Conservation (phyloP, 108 stramenopile species). For the Conticribra weissflogii region DNA sequence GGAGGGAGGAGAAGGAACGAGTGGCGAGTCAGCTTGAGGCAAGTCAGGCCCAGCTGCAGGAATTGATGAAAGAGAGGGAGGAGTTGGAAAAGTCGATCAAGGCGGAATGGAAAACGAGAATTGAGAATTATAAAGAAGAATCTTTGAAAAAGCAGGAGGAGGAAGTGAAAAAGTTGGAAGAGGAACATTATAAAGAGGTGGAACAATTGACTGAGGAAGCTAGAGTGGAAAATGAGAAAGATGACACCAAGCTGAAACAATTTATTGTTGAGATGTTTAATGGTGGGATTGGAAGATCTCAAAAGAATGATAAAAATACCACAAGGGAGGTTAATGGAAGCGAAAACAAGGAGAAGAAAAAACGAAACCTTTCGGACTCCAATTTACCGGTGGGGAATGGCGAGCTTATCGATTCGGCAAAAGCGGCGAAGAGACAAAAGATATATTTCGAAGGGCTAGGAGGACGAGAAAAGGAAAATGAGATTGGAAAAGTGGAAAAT, state of each 20-base stretch:
- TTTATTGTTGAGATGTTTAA: not conserved
- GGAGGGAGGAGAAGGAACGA: conserved; percentile 3
- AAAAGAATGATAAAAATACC: not conserved
- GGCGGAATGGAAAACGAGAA: conserved; percentile 25
- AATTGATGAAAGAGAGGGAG: conserved; percentile 10
- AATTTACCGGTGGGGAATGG: too few relatives aligned
- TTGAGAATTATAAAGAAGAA: conserved; percentile 17
- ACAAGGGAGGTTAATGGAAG: too few relatives aligned
- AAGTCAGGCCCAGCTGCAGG: conserved; percentile 14
- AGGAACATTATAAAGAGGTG: conserved; percentile 22
- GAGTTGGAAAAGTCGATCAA: conserved; percentile 15
- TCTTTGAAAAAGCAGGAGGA: conserved; percentile 11
- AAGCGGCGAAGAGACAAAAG: too few relatives aligned
- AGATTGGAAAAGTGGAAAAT: too few relatives aligned
- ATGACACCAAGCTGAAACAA: conserved; percentile 8
- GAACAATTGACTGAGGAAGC: conserved; percentile 14
- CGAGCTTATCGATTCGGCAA: too few relatives aligned
- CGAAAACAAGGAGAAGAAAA: too few relatives aligned
- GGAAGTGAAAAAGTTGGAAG: conserved; percentile 11
- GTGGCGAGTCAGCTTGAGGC: conserved; percentile 5
- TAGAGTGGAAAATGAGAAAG: conserved; percentile 11
- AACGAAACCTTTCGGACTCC: too few relatives aligned
- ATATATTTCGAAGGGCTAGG: too few relatives aligned
- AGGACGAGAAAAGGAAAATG: too few relatives aligned
- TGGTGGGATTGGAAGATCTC: conserved; percentile 4